Percentiles rank a stretch among this genome's conserved stretches.
Conservation (phyloP, 805 yeast genomes). For the Wickerhamiella hasegawae region DNA sequence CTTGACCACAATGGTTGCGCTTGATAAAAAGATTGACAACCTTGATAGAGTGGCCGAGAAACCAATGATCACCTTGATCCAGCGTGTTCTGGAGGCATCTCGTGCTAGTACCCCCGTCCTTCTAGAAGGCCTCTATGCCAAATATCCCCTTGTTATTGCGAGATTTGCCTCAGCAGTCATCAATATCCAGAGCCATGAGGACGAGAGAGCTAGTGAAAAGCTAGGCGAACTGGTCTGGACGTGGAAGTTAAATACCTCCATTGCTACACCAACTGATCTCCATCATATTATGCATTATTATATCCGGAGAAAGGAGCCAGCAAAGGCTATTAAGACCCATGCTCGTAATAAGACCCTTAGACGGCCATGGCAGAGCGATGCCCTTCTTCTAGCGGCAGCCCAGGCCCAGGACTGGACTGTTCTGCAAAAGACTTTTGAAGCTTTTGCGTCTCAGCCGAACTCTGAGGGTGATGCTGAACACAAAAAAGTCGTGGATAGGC, state of each 20-base stretch:
- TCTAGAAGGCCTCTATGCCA: too few relatives aligned
- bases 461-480: neutral
- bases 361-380: conserved; percentile 31
- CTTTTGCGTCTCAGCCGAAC: conserved; percentile 3
- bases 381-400: conserved; percentile 32
- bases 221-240: conserved; percentile 19
- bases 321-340: conserved; percentile 23
- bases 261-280: conserved; percentile 16
- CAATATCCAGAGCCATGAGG: too few relatives aligned
- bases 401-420: conserved; percentile 34
- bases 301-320: conserved; percentile 11
- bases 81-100: too few relatives aligned
- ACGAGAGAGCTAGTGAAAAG: too few relatives aligned
- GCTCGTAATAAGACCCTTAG: conserved; percentile 27
- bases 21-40: too few relatives aligned
- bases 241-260: conserved; percentile 13
- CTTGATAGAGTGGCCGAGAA: too few relatives aligned
- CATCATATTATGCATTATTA: conserved; percentile 12
- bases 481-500: conserved; percentile 14
- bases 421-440: conserved; percentile 39
- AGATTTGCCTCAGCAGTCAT: too few relatives aligned
- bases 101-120: too few relatives aligned
- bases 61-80: too few relatives aligned
- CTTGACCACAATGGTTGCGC: neutral
- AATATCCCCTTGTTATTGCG: too few relatives aligned